A percentile compares a stretch with the other conserved stretches of the same genome.
phyloP scores from a whole-genome alignment of 2,329 filamentous ascomycete species.

The Aspergillus novoparasiticus region DNA sequence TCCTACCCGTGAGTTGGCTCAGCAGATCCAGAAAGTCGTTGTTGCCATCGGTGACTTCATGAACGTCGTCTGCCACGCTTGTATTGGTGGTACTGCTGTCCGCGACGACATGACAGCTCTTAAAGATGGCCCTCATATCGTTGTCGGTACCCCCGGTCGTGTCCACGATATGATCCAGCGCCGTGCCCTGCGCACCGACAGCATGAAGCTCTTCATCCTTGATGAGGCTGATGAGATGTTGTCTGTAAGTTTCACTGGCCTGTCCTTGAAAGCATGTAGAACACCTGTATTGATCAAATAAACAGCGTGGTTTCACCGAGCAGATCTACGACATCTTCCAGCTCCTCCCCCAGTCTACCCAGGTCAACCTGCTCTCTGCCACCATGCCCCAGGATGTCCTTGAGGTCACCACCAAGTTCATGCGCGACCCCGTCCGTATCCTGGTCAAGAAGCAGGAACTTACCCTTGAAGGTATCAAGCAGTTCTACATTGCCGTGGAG shows the following conservation, averaged over 20 bases:
- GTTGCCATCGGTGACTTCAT: constrained; percentile 99
- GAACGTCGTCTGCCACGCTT: constrained; percentile 98
- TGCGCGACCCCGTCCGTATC: constrained; percentile 98
- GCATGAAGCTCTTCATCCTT: constrained; percentile 99
- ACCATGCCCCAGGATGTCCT: constrained; percentile 99
- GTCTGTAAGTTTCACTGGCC: constrained; percentile 29
- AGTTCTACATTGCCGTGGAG: constrained; percentile 99
- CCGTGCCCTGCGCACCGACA: constrained; percentile 92
- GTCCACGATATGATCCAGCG: constrained; percentile 99
- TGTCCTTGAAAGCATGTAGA: neutral
- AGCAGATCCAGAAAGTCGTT: constrained; percentile 99
- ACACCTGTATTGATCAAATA: constrained; percentile 15
- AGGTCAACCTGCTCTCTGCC: constrained; percentile 96
- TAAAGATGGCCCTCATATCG: constrained; percentile 92
- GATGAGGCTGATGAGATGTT: constrained; percentile 99
- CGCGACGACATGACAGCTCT: constrained; percentile 99
- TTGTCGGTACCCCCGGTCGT: constrained; percentile 97
- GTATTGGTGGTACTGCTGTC: constrained; percentile 97
- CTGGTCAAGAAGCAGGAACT: constrained; percentile 99
- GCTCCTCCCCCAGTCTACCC: constrained; percentile 94
- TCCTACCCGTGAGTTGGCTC: constrained; percentile 95
- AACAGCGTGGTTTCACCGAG: constrained; percentile 93
- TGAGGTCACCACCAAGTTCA: constrained; percentile 99
- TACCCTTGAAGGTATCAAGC: constrained; percentile 99
- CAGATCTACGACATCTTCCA: constrained; percentile 99